These are phyloP conservation scores for Linnemannia exigua DNA, from an alignment of 192 early-diverging fungal species.

Conservation along the genomic window DNA sequence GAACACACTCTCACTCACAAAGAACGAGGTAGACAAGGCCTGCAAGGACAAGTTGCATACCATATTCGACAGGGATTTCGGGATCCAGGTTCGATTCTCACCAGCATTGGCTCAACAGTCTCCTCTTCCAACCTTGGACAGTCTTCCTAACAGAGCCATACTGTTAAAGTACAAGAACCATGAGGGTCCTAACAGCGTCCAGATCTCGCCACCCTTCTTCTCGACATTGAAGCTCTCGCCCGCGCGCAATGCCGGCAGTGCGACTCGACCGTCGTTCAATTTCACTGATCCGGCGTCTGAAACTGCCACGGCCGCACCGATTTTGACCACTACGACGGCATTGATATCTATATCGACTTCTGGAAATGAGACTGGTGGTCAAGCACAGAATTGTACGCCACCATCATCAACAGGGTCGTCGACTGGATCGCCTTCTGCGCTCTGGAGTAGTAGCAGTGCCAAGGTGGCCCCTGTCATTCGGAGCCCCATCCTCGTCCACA, in stretches of 20 bases:
- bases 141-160: conserved; percentile 38
- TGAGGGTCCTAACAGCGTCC: conserved; percentile 41
- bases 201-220: conserved; percentile 43
- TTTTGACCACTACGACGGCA: no score
- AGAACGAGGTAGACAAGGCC: conserved; percentile 59
- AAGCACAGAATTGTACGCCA: not conserved
- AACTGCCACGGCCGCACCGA: not conserved
- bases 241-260: conserved; percentile 1
- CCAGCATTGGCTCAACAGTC: conserved; percentile 39
- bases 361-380: not conserved
- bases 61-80: conserved; percentile 53
- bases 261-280: conserved; percentile 1
- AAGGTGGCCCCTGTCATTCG: not conserved
- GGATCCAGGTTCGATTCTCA: conserved; percentile 25
- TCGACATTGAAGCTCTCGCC: conserved; percentile 25
- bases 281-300: conserved; percentile 1
- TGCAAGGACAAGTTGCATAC: conserved; percentile 52
- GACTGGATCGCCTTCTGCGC: not conserved
- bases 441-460: not conserved
- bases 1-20: conserved; percentile 26
- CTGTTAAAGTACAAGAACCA: conserved; percentile 47
- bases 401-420: conserved; percentile 24
- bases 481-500: conserved; percentile 20
- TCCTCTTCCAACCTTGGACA: conserved; percentile 30
- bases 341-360: conserved; percentile 9